Base-by-base conservation (phyloP, 2,329 filamentous ascomycete species). In the Polychaeton citri region DNA sequence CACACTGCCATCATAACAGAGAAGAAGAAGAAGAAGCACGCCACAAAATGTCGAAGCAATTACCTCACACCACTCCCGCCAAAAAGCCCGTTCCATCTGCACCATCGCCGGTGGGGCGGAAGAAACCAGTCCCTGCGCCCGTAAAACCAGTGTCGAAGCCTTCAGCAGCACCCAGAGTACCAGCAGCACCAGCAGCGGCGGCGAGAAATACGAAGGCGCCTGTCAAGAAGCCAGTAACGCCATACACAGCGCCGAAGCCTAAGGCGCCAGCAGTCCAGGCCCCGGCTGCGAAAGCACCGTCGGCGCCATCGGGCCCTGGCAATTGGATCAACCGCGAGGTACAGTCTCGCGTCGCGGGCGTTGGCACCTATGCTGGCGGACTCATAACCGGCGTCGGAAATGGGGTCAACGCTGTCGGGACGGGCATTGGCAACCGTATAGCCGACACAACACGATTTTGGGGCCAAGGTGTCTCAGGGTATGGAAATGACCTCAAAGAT, bases 401-500 rank as follows among this genome's bases (percentile, higher is more conserved):
- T 43, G 59, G 61, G 30, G 61, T 69, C 32, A 65, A 64, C 33
- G 63, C 59, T 19, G 60, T 63, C 15, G 65, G 65, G 6, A 55
- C 55, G 38, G 63, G 63, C 5, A 53, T 65, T 24, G 63, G 63
- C 5, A 45, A 55, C 40, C 64, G 63, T 26, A 60, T 69, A 30
- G 49, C 65, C 32, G 59, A 62, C 38, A 58, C 61, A 3, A 61
- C 63, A 2, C 58, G 63, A 30, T 49, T 50, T 32, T 68, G 63
- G 65, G 65, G 63, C 36, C 63, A 68, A 46, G 54, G 60, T 32
- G 60, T 68, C 3, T 59, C 64, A 30, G 62, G 62, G 28, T 68
- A 68, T 39, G 65, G 65, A 18, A 68, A 69, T 47, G 57, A 58
- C 20, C 61, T 69, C 49, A 69, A 69, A 43, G 65, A 68, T 44